These are phyloP conservation scores for Choanephora cucurbitarum DNA, from an alignment of 371 early-diverging fungal species.

Conservation along the genomic window DNA sequence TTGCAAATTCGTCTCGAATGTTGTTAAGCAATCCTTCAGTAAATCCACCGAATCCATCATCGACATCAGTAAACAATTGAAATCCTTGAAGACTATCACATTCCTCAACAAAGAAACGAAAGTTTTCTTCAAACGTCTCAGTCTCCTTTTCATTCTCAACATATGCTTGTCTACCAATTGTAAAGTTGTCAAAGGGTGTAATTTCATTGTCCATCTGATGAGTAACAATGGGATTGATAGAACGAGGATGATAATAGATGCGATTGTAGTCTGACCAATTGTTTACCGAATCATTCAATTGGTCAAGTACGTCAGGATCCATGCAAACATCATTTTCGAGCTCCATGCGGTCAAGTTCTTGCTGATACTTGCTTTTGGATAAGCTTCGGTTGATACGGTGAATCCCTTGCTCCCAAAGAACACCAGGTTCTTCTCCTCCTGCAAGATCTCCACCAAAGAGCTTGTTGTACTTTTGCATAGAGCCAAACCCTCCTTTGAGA, in stretches of 20 bases:
- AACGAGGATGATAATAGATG: constrained; percentile 74
- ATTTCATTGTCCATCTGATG: constrained; percentile 68
- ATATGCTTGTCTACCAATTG: constrained; percentile 72
- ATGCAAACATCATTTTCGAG: constrained; percentile 18
- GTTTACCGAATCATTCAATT: constrained; percentile 46
- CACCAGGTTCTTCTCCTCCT: constrained; percentile 7
- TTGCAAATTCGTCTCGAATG: constrained; percentile 78
- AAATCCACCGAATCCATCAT: constrained; percentile 82
- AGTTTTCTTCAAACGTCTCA: constrained; percentile 72
- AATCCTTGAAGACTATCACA: constrained; percentile 88
- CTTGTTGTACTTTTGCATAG: constrained; percentile 65
- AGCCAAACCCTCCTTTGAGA: constrained; percentile 74
- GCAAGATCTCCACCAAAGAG: constrained; percentile 43
- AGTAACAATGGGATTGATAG: constrained; percentile 60
- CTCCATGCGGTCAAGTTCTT: constrained; percentile 54
- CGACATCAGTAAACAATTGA: constrained; percentile 72
- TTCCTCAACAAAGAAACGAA: constrained; percentile 82
- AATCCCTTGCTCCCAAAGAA: constrained; percentile 53
- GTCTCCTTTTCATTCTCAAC: constrained; percentile 61
- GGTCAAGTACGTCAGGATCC: constrained; percentile 26
- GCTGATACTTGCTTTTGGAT: constrained; percentile 55
- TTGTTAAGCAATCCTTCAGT: constrained; percentile 62
- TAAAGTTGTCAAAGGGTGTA: constrained; percentile 72
- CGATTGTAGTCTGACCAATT: constrained; percentile 86
- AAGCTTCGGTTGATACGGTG: constrained; percentile 39